phyloP scores from a whole-genome alignment of 2,329 filamentous ascomycete species.

The Hymenoscyphus scutula region DNA sequence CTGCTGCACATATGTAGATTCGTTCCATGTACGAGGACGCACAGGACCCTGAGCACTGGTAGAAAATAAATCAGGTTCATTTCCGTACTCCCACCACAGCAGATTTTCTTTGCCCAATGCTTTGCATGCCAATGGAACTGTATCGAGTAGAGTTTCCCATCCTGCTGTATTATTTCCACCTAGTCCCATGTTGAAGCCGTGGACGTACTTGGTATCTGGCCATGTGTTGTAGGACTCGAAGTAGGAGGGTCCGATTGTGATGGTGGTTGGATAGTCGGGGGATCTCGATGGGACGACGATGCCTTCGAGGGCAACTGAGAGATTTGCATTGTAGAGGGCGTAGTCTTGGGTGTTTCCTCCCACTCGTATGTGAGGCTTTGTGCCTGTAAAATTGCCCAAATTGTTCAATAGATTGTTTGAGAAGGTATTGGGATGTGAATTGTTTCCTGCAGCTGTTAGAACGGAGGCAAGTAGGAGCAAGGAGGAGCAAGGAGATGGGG shows the following conservation, averaged over 20 bases:
- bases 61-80: slow-evolving; percentile 60
- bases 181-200: slow-evolving; percentile 60
- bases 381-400: slow-evolving; percentile 51
- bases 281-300: slow-evolving; percentile 50
- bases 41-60: slow-evolving; percentile 51
- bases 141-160: slow-evolving; percentile 51
- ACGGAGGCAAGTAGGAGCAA: background rate
- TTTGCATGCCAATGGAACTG: slow-evolving; percentile 56
- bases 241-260: slow-evolving; percentile 58
- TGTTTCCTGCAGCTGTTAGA: slow-evolving; percentile 43
- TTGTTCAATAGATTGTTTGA: slow-evolving; percentile 60
- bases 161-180: slow-evolving; percentile 50
- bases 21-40: slow-evolving; percentile 52
- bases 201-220: slow-evolving; percentile 53
- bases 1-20: slow-evolving; percentile 53
- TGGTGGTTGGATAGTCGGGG: slow-evolving; percentile 57
- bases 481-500: no score
- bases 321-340: slow-evolving; percentile 55
- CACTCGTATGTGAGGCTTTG: slow-evolving; percentile 59
- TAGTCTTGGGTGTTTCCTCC: slow-evolving; percentile 69
- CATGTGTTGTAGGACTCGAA: slow-evolving; percentile 62
- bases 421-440: slow-evolving; percentile 54
- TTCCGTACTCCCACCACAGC: slow-evolving; percentile 61
- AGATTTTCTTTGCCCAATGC: slow-evolving; percentile 51
- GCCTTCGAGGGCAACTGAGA: slow-evolving; percentile 50